Base-by-base conservation (phyloP, 2,329 filamentous ascomycete species). In the Bipolaris victoriae region DNA sequence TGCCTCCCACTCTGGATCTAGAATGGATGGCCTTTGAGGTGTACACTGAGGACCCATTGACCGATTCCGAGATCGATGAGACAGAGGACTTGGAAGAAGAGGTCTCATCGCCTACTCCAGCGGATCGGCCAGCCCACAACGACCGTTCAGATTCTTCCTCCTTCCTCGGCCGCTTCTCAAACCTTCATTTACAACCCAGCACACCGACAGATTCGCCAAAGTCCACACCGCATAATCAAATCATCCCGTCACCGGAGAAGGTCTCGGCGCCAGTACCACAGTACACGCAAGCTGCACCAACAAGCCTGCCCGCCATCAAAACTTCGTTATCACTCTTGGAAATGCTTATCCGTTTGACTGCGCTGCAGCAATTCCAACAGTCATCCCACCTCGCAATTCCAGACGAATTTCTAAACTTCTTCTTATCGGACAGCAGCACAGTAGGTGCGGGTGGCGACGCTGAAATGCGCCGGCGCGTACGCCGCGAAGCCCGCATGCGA, bases 11-110 rank as follows among this genome's bases (percentile, higher is more conserved):
- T 58, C 80, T 97, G 0, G 93, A 97, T 65, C 87, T 90, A 0
- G 93, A 96, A 75, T 97, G 93, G 93, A 85, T 97, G 63, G 93
- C 93, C 0, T 86, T 97, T 15, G 92, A 97, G 72, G 90, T 97
- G 1, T 95, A 89, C 71, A 84, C 86, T 15, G 88, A 91, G 66
- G 79, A 82, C 26, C 82, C 86, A 3, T 79, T 82, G 1, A 84
- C 84, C 0, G 83, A 85, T 39, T 82, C 83, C 0, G 83, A 86
- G 37, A 78, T 82, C 35, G 72, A 78, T 37, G 75, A 76, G 22
- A 68, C 66, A 7, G 71, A 74, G 39, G 61, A 62, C n/a, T 49
- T 53, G 3, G 49, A 54, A 15, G 24, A 64, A 1, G 64, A 70
- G 29, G 11, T 57, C 0, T 56, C 60, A 22, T 57, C 61, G 2